Conservation (phyloP, 2,329 filamentous ascomycete genomes). For the Curvularia lunata region DNA sequence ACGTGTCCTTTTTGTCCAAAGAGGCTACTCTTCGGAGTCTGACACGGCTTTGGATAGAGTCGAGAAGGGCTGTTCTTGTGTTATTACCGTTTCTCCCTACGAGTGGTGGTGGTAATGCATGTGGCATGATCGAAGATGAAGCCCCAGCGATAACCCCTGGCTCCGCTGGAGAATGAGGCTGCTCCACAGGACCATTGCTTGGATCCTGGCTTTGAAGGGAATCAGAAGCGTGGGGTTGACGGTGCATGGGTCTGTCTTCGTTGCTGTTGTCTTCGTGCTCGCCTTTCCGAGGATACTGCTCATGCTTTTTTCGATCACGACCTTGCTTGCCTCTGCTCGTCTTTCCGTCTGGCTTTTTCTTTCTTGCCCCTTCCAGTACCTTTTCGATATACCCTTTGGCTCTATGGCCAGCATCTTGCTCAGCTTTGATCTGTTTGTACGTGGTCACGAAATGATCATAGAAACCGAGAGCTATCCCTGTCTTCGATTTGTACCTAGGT, state of each 20-base stretch:
- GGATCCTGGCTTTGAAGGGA: background rate
- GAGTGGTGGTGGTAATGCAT: background rate
- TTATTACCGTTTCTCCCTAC: background rate
- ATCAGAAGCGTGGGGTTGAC: background rate
- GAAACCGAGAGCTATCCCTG: slow-evolving; percentile 25
- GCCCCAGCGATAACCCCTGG: background rate
- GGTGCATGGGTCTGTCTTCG: background rate
- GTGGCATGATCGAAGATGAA: slow-evolving; percentile 3
- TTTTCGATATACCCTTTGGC: slow-evolving; percentile 23
- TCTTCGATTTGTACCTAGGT: slow-evolving; percentile 27
- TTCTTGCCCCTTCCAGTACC: slow-evolving; percentile 13
- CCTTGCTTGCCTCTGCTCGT: background rate
- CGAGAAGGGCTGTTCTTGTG: background rate
- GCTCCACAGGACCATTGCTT: background rate
- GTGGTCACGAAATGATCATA: slow-evolving; percentile 27
- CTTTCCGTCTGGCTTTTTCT: slow-evolving; percentile 8
- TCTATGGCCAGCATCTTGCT: slow-evolving; percentile 26
- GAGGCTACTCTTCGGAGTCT: slow-evolving; percentile 10
- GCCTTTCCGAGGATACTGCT: background rate
- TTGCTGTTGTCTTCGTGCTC: background rate
- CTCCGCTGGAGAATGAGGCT: background rate
- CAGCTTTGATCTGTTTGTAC: slow-evolving; percentile 32
- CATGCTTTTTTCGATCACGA: background rate
- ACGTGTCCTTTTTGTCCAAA: slow-evolving; percentile 3
- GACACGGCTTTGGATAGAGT: slow-evolving; percentile 2